Evolutionary conservation across 1,284 basidiomycete genomes (phyloP), one percentile per base, ranked within the genome.

Genomic region (Moesziomyces aphidis): DNA sequence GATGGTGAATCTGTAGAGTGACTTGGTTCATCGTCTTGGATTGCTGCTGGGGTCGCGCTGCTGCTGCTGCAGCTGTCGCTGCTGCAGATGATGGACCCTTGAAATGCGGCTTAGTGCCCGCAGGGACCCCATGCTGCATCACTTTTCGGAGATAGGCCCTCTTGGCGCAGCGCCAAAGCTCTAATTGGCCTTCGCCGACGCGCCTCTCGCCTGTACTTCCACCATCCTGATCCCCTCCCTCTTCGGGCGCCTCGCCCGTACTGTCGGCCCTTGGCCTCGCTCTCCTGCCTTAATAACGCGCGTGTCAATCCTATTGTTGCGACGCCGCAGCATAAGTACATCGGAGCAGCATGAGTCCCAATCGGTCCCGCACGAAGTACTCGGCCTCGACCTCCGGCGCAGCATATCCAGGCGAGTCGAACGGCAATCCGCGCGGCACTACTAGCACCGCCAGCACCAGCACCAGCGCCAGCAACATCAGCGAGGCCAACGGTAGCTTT

Each of bases 91-190:
- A 28, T 28, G 13, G 31, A 34, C 31, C 31, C 31, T 34, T 34
- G 31, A 34, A 34, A 34, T 11, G 31, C 31, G 31, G 31, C 31
- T 34, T 34, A 34, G 31, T 11, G 13, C 31, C 31, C 31, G 13
- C 31, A 13, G 10, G 31, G 31, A 34, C 31, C 31, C 31, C 13
- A 11, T 4, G 31, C 31, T 34, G 31, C 31, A 34, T 13, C 31
- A 28, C 6, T 34, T 42, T 42, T 42, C 39, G 39, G 39, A 19
- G 13, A 19, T 66, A 66, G 63, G 53, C 24, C 28, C 48, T n/a
- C 24, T 21, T 26, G 23, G 50, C 22, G 56, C 50, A 31, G 23
- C 44, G 39, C 19, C 50, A 24, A 55, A 65, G 57, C 63, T 52
- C 24, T 44, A 19, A 19, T 42, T 15, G 17, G 15, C 39, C 39